Evolutionary conservation across 202 grass and related monocot species (phyloP), one percentile per base, ranked within the genome.

Genomic region (Alloteropsis angusta): DNA sequence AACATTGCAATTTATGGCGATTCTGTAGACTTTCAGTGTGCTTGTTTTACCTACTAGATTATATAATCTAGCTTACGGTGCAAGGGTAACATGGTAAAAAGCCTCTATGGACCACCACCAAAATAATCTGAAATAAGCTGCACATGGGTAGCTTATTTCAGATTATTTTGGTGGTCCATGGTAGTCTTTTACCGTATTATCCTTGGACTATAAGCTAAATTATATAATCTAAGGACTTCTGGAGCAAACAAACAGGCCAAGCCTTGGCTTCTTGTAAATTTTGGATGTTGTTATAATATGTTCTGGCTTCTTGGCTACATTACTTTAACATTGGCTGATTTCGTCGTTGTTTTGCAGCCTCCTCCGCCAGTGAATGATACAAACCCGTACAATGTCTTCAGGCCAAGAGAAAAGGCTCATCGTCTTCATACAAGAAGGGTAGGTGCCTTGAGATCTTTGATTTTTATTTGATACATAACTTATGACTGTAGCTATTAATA

Each of bases 371-470:
- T 91, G 59, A 99, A 93, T 75, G 96, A 99, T 80, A 99, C 92
- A 26, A 99, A 93, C 77, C 96, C 96, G 45, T 99, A 96, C 71
- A 99, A 99, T 96, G 96, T 99, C 43, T 99, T 99, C 80, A 93
- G 96, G 87, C 92, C 96, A 68, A 96, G 96, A 80, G 96, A 99
- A 87, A 99, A 96, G 79, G 86, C 88, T 55, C 90, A 92, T 77
- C 89, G 96, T 53, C 88, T 95, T 84, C 96, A 99, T 89, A 89
- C 96, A 74, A 93, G 96, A 95, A 91, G 92, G 92, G 96, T 99
- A 70, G 62, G 89, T 83, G 22, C 57, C 43, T 86, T 76, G 37
- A 69, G 61, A 60, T 44, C 60, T 44, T 37, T 52, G 5, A 50
- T 61, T 36, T 25, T 41, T 19, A 55, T 89, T 71, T 59, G 71